A percentile compares a stretch with the other conserved stretches of the same genome.
These are phyloP conservation scores for Chlamydomonas sp. DNA, from an alignment of 139 green algal genomes.

Conservation along the genomic window DNA sequence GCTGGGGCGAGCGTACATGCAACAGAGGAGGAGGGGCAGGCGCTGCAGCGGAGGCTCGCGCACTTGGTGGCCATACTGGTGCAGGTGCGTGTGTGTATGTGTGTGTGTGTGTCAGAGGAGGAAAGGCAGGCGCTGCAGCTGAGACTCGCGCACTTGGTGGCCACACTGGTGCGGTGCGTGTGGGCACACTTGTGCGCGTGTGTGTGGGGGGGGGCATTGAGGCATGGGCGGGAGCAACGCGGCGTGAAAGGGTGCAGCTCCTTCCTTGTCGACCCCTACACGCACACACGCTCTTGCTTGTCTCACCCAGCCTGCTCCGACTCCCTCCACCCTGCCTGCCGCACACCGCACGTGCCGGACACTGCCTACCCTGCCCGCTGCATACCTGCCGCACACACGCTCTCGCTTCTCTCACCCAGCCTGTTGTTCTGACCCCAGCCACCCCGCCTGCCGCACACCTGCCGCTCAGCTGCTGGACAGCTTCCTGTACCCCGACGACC, in stretches of 20 bases:
- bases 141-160: constrained; percentile 6
- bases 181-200: background rate
- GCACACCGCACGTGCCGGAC: no score
- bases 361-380: no score
- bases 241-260: no score
- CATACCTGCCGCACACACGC: no score
- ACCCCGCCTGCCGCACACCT: no score
- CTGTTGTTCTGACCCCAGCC: no score
- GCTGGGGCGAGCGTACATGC: background rate
- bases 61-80: constrained; percentile 15
- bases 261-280: no score
- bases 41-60: background rate
- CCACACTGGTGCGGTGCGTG: constrained; percentile 2
- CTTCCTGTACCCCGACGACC: constrained; percentile 43
- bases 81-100: background rate
- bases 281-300: no score
- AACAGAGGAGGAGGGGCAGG: background rate
- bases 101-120: constrained; percentile 1
- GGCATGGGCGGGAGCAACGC: no score
- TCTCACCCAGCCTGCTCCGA: no score
- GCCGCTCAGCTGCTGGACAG: constrained; percentile 46
- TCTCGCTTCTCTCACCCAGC: no score
- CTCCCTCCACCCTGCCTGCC: no score
- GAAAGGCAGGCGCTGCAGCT: background rate
- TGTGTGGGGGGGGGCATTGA: background rate